Evolutionary conservation across 257 asterid species (phyloP).

Genomic region (Ocimum tenuiflorum): DNA sequence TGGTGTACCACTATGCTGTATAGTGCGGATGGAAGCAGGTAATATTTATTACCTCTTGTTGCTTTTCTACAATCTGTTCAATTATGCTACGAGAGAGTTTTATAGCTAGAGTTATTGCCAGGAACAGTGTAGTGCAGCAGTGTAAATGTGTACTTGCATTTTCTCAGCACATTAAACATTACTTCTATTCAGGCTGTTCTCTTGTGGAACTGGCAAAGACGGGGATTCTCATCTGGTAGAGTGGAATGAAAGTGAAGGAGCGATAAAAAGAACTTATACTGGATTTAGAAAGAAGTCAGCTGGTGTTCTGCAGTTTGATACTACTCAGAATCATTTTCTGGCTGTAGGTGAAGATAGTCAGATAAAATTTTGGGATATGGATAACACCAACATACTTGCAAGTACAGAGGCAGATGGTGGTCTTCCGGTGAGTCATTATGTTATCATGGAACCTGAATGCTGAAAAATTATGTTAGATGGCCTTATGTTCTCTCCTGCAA

Average conservation of each 20-base stretch:
- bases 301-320: slow-evolving; percentile 86
- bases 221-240: slow-evolving; percentile 94
- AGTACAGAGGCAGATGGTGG: slow-evolving; percentile 88
- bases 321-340: slow-evolving; percentile 84
- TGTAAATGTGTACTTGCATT: too few relatives aligned
- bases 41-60: neutral
- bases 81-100: too few relatives aligned
- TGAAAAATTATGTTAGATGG: too few relatives aligned
- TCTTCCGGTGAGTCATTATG: slow-evolving; percentile 55
- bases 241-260: slow-evolving; percentile 99
- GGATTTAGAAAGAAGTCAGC: slow-evolving; percentile 78
- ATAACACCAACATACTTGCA: slow-evolving; percentile 49
- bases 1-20: slow-evolving; percentile 95
- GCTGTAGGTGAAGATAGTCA: slow-evolving; percentile 94
- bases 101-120: too few relatives aligned
- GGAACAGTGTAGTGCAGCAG: too few relatives aligned
- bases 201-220: slow-evolving; percentile 96
- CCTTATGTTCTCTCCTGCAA: too few relatives aligned
- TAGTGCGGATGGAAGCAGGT: slow-evolving; percentile 98
- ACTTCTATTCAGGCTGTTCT: slow-evolving; percentile 63
- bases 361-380: slow-evolving; percentile 99
- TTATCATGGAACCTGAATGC: too few relatives aligned
- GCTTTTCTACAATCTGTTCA: too few relatives aligned
- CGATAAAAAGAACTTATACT: slow-evolving; percentile 72
- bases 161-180: neutral